A percentile compares a stretch with the other conserved stretches of the same genome.
These are phyloP conservation scores for Ophiorrhiza pumila DNA, from an alignment of 257 asterid species.

Conservation along the genomic window DNA sequence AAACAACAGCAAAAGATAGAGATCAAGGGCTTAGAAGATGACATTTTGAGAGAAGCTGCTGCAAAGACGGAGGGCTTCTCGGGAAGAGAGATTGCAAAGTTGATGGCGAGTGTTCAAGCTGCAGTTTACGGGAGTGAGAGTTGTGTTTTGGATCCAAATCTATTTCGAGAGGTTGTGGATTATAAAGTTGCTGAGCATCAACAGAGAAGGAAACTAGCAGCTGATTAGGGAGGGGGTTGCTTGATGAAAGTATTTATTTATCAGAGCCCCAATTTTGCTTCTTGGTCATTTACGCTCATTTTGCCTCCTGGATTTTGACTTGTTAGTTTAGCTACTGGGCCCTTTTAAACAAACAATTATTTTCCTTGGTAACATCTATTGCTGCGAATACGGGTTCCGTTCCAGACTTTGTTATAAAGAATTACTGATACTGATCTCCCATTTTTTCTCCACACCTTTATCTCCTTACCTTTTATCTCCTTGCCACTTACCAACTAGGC, in stretches of 20 bases:
- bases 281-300: conserved; percentile 1
- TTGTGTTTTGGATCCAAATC: conserved; percentile 65
- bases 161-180: conserved; percentile 83
- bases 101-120: conserved; percentile 95
- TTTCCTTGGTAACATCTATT: not conserved
- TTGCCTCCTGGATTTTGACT: conserved; percentile 19
- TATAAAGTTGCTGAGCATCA: conserved; percentile 93
- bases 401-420: not conserved
- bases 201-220: conserved; percentile 70
- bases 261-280: not conserved
- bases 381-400: not conserved
- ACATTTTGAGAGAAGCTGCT: conserved; percentile 80
- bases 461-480: too few species aligned
- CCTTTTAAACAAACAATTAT: not conserved
- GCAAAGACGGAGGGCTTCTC: conserved; percentile 73
- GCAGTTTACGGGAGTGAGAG: conserved; percentile 85
- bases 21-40: conserved; percentile 66
- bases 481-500: too few species aligned
- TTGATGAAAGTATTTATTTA: conserved; percentile 16
- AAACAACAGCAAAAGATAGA: conserved; percentile 68
- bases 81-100: conserved; percentile 91
- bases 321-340: conserved; percentile 5
- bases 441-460: too few species aligned
- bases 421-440: not conserved
- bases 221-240: conserved; percentile 7